Evolutionary conservation across 2,329 filamentous ascomycete genomes (phyloP).

Genomic region (Hymenoscyphus repandus): DNA sequence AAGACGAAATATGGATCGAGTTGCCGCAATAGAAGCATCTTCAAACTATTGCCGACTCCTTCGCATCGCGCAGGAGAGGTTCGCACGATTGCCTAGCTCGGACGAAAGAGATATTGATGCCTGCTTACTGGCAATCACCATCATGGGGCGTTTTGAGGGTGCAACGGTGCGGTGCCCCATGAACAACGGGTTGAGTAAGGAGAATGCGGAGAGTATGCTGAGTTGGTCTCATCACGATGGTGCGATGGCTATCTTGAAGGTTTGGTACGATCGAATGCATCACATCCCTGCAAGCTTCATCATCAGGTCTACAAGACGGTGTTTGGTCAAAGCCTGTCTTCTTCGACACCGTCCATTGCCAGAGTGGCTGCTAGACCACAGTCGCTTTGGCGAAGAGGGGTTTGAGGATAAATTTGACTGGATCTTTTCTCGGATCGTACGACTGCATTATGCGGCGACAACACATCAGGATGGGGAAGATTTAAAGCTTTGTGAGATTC

Average conservation of each 20-base stretch:
- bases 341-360: slow-evolving; percentile 26
- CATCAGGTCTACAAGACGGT: slow-evolving; percentile 28
- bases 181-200: neutral
- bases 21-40: slow-evolving; percentile 25
- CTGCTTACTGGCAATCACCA: slow-evolving; percentile 15
- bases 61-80: slow-evolving; percentile 5
- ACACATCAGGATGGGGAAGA: neutral
- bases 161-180: neutral
- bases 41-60: slow-evolving; percentile 22
- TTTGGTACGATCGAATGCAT: slow-evolving; percentile 23
- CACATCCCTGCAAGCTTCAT: slow-evolving; percentile 16
- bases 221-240: slow-evolving; percentile 37
- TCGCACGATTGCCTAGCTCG: slow-evolving; percentile 1
- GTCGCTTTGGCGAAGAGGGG: slow-evolving; percentile 28
- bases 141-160: slow-evolving; percentile 19
- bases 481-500: neutral
- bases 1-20: slow-evolving; percentile 19
- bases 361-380: slow-evolving; percentile 29
- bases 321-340: slow-evolving; percentile 25
- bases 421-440: slow-evolving; percentile 22
- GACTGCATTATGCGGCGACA: slow-evolving; percentile 13
- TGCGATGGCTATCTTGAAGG: slow-evolving; percentile 27
- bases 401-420: slow-evolving; percentile 29
- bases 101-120: slow-evolving; percentile 13
- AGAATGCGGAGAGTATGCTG: neutral